Evolutionary conservation across 768 basidiomycete species (phyloP).

Genomic region (Rhodosporidiobolus odoratus): DNA sequence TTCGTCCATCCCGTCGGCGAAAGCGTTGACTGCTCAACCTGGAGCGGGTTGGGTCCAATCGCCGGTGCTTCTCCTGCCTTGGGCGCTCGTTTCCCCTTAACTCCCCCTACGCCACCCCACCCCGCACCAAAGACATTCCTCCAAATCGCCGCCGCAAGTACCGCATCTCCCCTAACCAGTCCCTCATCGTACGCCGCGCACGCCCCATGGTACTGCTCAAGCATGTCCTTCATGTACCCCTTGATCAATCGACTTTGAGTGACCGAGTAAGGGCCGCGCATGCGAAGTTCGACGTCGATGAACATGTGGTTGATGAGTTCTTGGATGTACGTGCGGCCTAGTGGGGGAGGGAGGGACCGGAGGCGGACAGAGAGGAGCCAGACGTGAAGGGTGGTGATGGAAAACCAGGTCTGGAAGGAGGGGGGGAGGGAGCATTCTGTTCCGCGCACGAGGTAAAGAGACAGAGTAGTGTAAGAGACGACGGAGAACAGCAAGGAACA

Average conservation of each 20-base stretch:
- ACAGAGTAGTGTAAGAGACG: too few relatives aligned
- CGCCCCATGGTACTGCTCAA: conserved; percentile 84
- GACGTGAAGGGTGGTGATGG: conserved; percentile 82
- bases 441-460: neutral
- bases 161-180: conserved; percentile 66
- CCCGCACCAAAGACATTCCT: conserved; percentile 80
- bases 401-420: conserved; percentile 97
- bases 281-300: conserved; percentile 82
- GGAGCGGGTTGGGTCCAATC: conserved; percentile 54
- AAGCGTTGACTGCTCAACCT: conserved; percentile 11
- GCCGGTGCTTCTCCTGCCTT: conserved; percentile 51
- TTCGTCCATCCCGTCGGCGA: neutral
- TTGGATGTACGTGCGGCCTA: conserved; percentile 67
- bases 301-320: conserved; percentile 91
- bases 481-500: neutral
- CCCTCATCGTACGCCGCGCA: conserved; percentile 65
- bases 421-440: conserved; percentile 80
- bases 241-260: conserved; percentile 59
- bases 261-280: conserved; percentile 71
- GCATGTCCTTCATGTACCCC: conserved; percentile 76
- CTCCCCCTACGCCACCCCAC: conserved; percentile 54
- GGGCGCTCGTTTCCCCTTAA: conserved; percentile 50
- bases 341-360: conserved; percentile 66
- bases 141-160: conserved; percentile 84
- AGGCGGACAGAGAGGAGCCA: conserved; percentile 85